Percentiles rank a stretch among this genome's conserved stretches.
These are phyloP conservation scores for Torrubiella hemipterigena DNA, from an alignment of 2,329 filamentous ascomycete genomes.

Conservation along the genomic window DNA sequence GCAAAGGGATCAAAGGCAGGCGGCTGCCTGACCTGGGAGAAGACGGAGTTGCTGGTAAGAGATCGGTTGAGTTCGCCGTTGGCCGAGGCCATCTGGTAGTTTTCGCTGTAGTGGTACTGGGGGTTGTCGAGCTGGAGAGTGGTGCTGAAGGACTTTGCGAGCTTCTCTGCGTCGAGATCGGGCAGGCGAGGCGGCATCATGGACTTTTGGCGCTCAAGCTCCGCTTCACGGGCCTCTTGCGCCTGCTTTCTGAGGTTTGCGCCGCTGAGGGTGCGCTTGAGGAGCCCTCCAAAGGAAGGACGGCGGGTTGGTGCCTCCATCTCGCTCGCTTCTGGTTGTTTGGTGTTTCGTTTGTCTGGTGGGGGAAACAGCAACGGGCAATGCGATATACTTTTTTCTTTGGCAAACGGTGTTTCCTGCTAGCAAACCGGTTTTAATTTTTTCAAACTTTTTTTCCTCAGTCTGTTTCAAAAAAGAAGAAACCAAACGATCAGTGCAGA, in stretches of 20 bases:
- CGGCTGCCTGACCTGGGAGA: no score
- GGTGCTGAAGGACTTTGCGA: constrained; percentile 30
- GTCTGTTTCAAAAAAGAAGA: no score
- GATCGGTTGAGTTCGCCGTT: constrained; percentile 2
- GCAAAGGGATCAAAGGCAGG: constrained; percentile 61
- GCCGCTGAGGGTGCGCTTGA: constrained; percentile 58
- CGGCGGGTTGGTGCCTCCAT: constrained; percentile 19
- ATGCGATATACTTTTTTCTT: constrained; percentile 1
- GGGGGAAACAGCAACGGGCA: not conserved
- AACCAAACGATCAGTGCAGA: no score
- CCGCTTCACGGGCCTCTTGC: constrained; percentile 38
- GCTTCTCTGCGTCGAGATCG: constrained; percentile 34
- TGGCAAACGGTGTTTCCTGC: not conserved
- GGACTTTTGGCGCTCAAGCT: constrained; percentile 38
- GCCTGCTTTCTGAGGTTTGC: constrained; percentile 52
- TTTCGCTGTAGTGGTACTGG: no score
- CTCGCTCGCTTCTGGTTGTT: no score
- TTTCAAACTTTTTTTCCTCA: no score
- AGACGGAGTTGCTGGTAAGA: constrained; percentile 25
- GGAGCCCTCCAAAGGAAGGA: constrained; percentile 38
- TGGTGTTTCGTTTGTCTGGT: no score
- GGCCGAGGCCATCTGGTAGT: constrained; percentile 37
- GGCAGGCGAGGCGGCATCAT: constrained; percentile 35
- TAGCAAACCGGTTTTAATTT: no score
- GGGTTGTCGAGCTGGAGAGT: constrained; percentile 53